phyloP scores from a whole-genome alignment of 148 eudicot species.

The Rhododendron simsii region DNA sequence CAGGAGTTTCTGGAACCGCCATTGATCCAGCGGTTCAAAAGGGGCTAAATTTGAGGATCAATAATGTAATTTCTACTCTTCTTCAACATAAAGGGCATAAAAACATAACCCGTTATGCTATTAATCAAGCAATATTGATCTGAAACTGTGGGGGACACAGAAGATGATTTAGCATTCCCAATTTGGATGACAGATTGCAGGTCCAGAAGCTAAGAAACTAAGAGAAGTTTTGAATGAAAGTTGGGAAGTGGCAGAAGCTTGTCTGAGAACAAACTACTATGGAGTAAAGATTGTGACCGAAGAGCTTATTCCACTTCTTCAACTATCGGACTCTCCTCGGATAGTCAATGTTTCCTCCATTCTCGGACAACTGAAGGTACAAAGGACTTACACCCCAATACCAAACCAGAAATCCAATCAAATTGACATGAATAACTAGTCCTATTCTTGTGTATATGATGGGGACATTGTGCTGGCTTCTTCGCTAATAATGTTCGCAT shows the following conservation, averaged over 20 bases:
- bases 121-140: not conserved
- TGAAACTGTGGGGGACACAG: not conserved
- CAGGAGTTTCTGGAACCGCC: conserved; percentile 7
- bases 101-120: not conserved
- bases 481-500: not conserved
- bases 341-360: conserved; percentile 37
- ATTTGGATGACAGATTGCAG: not conserved
- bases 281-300: conserved; percentile 29
- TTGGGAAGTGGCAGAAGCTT: conserved; percentile 24
- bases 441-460: not conserved
- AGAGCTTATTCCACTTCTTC: conserved; percentile 39
- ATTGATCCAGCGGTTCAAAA: not conserved
- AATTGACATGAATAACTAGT: not conserved
- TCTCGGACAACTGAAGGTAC: conserved; percentile 23
- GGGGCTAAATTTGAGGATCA: not conserved
- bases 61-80: not conserved
- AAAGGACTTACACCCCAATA: not conserved
- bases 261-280: conserved; percentile 42
- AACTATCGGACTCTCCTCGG: conserved; percentile 34
- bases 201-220: not conserved
- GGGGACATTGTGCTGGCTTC: not conserved
- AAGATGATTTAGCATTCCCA: not conserved
- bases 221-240: not conserved
- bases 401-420: not conserved
- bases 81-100: too few relatives aligned